Percentiles rank a stretch among this genome's conserved stretches.
Evolutionary conservation across 306 rosid species (phyloP).

Genomic region (Mimosa pudica): DNA sequence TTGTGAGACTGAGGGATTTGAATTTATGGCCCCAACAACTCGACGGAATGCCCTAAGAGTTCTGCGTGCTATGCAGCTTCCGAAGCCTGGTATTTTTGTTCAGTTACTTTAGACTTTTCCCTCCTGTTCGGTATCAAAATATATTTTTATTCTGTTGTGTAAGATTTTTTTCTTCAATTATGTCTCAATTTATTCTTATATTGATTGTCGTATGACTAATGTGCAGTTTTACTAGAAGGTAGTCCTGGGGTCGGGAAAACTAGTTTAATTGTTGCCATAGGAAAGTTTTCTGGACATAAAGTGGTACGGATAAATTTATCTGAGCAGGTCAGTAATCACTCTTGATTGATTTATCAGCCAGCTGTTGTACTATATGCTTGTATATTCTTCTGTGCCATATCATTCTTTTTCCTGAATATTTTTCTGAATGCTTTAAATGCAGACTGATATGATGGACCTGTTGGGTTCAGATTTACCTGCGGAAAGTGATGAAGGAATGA

Average conservation of each 20-base stretch:
- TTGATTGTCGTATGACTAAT: slow-evolving; percentile 8
- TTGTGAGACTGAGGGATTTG: slow-evolving; percentile 59
- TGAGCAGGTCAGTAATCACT: slow-evolving; percentile 69
- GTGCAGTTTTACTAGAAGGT: slow-evolving; percentile 90
- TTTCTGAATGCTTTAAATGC: slow-evolving; percentile 35
- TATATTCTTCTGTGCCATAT: slow-evolving; percentile 3
- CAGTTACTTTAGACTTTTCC: neutral
- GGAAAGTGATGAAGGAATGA: slow-evolving; percentile 84
- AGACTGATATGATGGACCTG: slow-evolving; percentile 98
- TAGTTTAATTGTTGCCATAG: slow-evolving; percentile 86
- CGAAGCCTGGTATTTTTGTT: slow-evolving; percentile 70
- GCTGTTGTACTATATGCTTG: neutral
- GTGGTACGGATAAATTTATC: slow-evolving; percentile 92
- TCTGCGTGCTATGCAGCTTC: slow-evolving; percentile 93
- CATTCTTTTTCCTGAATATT: neutral
- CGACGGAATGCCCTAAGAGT: slow-evolving; percentile 72
- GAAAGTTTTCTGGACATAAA: slow-evolving; percentile 73
- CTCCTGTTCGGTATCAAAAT: slow-evolving; percentile 8
- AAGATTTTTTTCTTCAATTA: neutral
- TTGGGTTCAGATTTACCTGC: slow-evolving; percentile 92
- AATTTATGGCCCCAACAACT: slow-evolving; percentile 85
- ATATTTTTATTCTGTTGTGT: slow-evolving; percentile 23
- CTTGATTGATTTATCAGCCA: neutral
- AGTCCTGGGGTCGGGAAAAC: slow-evolving; percentile 99
- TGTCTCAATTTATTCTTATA: neutral